Base-by-base conservation (phyloP, 192 early-diverging fungal genomes). In the Backusella parvicylindrica region DNA sequence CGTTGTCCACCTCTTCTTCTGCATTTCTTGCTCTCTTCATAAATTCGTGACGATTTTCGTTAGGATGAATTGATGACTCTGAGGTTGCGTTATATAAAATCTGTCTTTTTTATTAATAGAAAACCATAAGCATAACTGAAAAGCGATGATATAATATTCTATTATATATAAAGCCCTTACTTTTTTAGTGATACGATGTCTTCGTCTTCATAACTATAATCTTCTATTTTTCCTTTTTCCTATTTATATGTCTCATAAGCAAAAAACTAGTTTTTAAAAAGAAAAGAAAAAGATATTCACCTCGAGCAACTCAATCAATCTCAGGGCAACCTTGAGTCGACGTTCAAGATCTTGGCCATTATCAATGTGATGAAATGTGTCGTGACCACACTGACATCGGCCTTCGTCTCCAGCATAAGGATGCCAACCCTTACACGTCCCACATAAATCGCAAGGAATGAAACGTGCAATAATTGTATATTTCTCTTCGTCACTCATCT, bases 221-320 rank as follows among this genome's bases (percentile, higher is more conserved):
- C 85, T 15, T 83, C 56, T 18, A 86, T 75, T 71, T 86, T 88
- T 35, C 76, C 82, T 28, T 88, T 88, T 74, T 86, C 85, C 85
- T 86, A 78, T 43, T 41, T 3, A 43, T 43, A 11, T 35, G n/a
- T 15, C 9, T 15, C 1, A 6, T 1, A 60, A 15, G 50, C 28
- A 50, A 3, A 11, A 1, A n/a, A n/a, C 41, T 18, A 26, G 2
- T 49, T 37, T 37, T 37, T 32, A 49, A 36, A 41, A 56, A 32
- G 31, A n/a, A n/a, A n/a, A n/a, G n/a, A n/a, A n/a, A 31, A 11
- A 60, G 2, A 1, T 28, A 63, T 28, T 38, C 79, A 82, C 82
- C 75, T 88, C 82, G 38, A 85, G 75, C 28, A 82, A 64, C 37
- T 86, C 81, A 47, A 83, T 82, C 28, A 86, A 79, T 35, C 81